Evolutionary conservation across 139 green algal species (phyloP).

Genomic region (Chlorella sp.): DNA sequence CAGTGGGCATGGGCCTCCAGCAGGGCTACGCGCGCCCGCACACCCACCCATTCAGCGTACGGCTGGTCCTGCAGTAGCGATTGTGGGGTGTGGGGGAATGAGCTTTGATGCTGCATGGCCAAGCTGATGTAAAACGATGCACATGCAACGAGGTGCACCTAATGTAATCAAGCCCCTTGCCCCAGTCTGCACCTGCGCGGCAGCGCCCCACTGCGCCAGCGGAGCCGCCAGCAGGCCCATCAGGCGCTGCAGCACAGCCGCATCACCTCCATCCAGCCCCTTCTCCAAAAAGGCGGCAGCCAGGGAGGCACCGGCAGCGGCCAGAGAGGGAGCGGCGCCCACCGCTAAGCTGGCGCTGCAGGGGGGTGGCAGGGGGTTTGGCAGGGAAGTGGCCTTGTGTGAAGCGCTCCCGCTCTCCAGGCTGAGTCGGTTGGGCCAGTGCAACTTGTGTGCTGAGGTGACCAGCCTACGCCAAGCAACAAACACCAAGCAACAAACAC

Average conservation of each 20-base stretch:
- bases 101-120: not conserved
- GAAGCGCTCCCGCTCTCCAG: too few relatives aligned
- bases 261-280: slow-evolving; percentile 61
- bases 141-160: too few relatives aligned
- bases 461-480: too few relatives aligned
- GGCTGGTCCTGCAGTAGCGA: slow-evolving; percentile 30
- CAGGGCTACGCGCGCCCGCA: slow-evolving; percentile 49
- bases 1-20: slow-evolving; percentile 78
- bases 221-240: slow-evolving; percentile 71
- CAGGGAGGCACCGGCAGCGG: slow-evolving; percentile 67
- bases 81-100: not conserved
- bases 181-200: not conserved
- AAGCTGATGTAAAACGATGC: too few relatives aligned
- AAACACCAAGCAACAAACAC: too few relatives aligned
- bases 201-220: slow-evolving; percentile 47
- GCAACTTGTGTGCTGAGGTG: too few relatives aligned
- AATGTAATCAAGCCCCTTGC: too few relatives aligned
- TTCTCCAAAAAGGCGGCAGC: slow-evolving; percentile 73
- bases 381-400: too few relatives aligned
- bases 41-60: slow-evolving; percentile 83
- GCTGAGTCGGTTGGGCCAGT: too few relatives aligned
- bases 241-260: slow-evolving; percentile 71
- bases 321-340: slow-evolving; percentile 55
- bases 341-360: slow-evolving; percentile 46
- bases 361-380: not conserved